Evolutionary conservation across 1,284 basidiomycete genomes (phyloP), one percentile per base, ranked within the genome.

Genomic region (Inonotus obliquus): DNA sequence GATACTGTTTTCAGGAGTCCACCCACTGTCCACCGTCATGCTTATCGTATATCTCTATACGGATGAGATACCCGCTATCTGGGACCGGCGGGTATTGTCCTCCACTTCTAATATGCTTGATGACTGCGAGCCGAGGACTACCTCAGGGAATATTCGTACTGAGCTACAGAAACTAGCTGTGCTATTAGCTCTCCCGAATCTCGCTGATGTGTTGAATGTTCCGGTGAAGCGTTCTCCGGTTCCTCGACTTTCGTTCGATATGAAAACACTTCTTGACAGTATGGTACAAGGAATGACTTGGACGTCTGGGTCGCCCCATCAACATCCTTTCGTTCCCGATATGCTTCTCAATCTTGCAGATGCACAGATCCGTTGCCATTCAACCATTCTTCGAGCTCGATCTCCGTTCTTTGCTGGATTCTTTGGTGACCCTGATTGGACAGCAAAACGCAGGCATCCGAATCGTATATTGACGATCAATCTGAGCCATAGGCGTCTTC

Each of bases 361-460:
- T 68, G 77, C 79, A 54, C 78, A 83, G 4, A 81, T 98, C 0
- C 75, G 73, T 27, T 84, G 83, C 7, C 89, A 97, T 71, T 94
- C 94, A 0, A 72, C 80, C 10, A 73, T 98, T 17, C 78, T 99
- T 19, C 82, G 93, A 1, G 85, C 92, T 0, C 83, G 96, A 2
- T 96, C 91, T 48, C 82, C 86, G 1, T 92, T 98, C 71, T 98
- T 98, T 70, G 77, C 85, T 5, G 83, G 84, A n/a, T 89, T 99
- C 72, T 94, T 96, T 71, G 86, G 86, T 54, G 87, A 94, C 67
- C 77, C 80, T 25, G 92, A 87, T 45, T 98, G 96, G 94, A 61
- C 91, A 2, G 69, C 66, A 21, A 77, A 79, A 23, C 80, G 91
- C 10, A 82, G 84, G 79, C 79, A 78, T n/a, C 66, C 69, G 9